phyloP scores from a whole-genome alignment of 2,329 filamentous ascomycete genomes.

The Trichocomaceae sp. region DNA sequence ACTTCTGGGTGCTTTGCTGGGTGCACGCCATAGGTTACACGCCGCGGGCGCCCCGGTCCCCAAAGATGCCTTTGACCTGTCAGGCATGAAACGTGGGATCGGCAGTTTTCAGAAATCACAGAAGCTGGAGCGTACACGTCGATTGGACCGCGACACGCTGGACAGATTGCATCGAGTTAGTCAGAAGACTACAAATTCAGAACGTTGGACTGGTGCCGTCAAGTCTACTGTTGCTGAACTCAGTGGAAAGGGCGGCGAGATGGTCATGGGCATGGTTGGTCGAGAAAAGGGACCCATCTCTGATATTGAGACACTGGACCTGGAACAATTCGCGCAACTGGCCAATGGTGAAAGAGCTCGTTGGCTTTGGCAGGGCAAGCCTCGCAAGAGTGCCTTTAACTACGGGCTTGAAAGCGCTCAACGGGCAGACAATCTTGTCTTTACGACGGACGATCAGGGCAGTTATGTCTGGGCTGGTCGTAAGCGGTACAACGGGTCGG shows the following conservation, averaged over 20 bases:
- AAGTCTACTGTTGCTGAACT: constrained; percentile 93
- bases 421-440: constrained; percentile 37
- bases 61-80: constrained; percentile 88
- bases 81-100: constrained; percentile 74
- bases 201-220: constrained; percentile 86
- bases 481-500: constrained; percentile 36
- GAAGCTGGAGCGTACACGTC: constrained; percentile 68
- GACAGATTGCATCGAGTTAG: constrained; percentile 75
- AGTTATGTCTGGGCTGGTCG: constrained; percentile 41
- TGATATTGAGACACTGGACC: constrained; percentile 85
- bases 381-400: constrained; percentile 52
- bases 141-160: constrained; percentile 76
- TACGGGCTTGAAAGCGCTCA: constrained; percentile 26
- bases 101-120: constrained; percentile 83
- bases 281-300: constrained; percentile 84
- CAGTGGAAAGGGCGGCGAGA: constrained; percentile 86
- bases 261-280: constrained; percentile 91
- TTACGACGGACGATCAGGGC: constrained; percentile 41
- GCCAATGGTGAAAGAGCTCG: constrained; percentile 77
- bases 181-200: constrained; percentile 79
- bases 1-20: constrained; percentile 78
- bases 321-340: constrained; percentile 73
- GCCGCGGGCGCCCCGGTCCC: constrained; percentile 75
- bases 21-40: constrained; percentile 80
- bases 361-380: constrained; percentile 92